Evolutionary conservation across 371 early-diverging fungal species (phyloP).

Genomic region (Chytridiales sp.): DNA sequence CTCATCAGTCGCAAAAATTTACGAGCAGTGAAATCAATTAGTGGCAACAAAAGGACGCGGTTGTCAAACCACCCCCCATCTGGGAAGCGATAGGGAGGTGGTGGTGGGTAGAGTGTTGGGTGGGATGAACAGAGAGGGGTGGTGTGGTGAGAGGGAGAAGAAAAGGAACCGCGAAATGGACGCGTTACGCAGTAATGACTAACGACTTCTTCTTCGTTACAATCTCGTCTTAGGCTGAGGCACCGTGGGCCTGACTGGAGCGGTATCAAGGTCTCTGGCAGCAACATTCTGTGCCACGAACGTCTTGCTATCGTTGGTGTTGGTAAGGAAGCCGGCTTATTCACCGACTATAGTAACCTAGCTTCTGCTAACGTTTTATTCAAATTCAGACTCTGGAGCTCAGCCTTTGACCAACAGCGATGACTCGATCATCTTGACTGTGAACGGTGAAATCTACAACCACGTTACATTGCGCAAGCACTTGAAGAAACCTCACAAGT

Average conservation of each 20-base stretch:
- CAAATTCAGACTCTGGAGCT: constrained; percentile 75
- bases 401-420: constrained; percentile 92
- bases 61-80: too few species aligned
- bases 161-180: too few species aligned
- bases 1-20: too few species aligned
- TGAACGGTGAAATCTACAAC: constrained; percentile 98
- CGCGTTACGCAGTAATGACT: too few species aligned
- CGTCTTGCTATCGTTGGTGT: constrained; percentile 97
- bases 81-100: too few species aligned
- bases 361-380: constrained; percentile 1
- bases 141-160: too few species aligned
- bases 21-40: too few species aligned
- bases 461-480: constrained; percentile 77
- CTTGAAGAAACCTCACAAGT: constrained; percentile 66
- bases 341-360: too few species aligned
- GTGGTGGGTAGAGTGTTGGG: too few species aligned
- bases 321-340: constrained; percentile 55
- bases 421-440: constrained; percentile 76
- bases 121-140: too few species aligned
- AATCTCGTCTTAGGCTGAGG: constrained; percentile 63
- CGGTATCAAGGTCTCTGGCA: constrained; percentile 69
- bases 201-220: background rate
- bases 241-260: constrained; percentile 98
- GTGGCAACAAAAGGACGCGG: too few species aligned
- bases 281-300: constrained; percentile 92